phyloP scores from a whole-genome alignment of 306 rosid species.

The Prunus persica region Prunus_persica_NCBIv2 NC_034013.1:4667001-4667500 shows the following conservation, averaged over 20 bases:
- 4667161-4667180: neutral
- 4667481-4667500: constrained; percentile 11
- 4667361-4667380: neutral
- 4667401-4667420: neutral
- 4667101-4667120: neutral
- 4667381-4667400: neutral
- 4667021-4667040: neutral
- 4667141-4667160: neutral
- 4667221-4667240: neutral
- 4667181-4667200: neutral
- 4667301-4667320: constrained; percentile 4
- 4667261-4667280: neutral
- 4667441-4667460: neutral
- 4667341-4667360: neutral
- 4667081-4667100: constrained; percentile 1
- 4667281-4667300: neutral
- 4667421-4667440: too few relatives aligned
- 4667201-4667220: constrained; percentile 4
- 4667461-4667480: neutral
- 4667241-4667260: constrained; percentile 3
- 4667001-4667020: too few relatives aligned
- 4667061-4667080: neutral
- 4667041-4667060: neutral
- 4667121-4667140: neutral
- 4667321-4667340: neutral